Evolutionary conservation across 176 grass and related monocot genomes (phyloP).

Genomic region (Themeda triandra): DNA sequence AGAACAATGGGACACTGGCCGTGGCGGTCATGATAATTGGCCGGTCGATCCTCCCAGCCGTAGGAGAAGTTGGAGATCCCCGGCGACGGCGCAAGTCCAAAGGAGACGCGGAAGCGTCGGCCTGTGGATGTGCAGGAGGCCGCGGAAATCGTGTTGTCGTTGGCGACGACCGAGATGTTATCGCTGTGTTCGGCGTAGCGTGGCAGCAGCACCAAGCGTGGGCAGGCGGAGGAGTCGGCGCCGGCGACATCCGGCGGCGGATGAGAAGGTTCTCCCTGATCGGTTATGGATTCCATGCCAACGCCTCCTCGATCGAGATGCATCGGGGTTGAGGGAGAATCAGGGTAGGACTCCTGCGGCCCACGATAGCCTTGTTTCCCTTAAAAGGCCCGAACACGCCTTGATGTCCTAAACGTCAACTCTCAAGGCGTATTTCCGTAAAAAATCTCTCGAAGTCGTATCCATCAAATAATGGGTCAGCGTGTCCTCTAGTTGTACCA

Average conservation of each 20-base stretch:
- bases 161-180: neutral
- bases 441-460: too few species aligned
- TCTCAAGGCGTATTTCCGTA: too few species aligned
- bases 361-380: too few species aligned
- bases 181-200: neutral
- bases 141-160: neutral
- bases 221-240: neutral
- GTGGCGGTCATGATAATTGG: neutral
- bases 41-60: neutral
- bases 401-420: too few species aligned
- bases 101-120: neutral
- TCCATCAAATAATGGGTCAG: too few species aligned
- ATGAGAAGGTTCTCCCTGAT: neutral
- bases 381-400: too few species aligned
- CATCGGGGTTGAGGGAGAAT: too few species aligned
- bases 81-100: neutral
- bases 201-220: neutral
- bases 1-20: neutral
- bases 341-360: too few species aligned
- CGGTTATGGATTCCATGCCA: too few species aligned
- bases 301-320: too few species aligned
- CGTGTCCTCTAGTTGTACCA: too few species aligned
- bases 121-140: neutral
- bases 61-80: neutral
- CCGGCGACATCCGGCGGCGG: neutral